Evolutionary conservation across 129 eudicot genomes (phyloP).

Genomic region (Ambrosia artemisiifolia): DNA sequence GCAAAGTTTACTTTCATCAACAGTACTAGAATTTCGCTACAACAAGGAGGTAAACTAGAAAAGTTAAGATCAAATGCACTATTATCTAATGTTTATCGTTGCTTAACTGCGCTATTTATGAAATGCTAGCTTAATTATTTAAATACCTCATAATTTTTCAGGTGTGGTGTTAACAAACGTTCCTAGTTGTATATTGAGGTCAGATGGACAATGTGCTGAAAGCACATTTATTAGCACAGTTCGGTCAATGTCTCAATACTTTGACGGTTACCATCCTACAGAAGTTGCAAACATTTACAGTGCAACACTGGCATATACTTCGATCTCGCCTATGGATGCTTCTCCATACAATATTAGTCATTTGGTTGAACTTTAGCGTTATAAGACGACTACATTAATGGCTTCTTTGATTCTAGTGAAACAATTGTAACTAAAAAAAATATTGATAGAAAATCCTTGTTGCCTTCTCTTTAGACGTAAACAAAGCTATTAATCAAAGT

Average conservation of each 20-base stretch:
- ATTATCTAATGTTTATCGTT: neutral
- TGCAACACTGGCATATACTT: slow-evolving; percentile 16
- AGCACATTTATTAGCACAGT: neutral
- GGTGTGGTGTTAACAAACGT: slow-evolving; percentile 14
- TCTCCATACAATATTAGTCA: slow-evolving; percentile 34
- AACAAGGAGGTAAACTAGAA: slow-evolving; percentile 14
- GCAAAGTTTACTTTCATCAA: slow-evolving; percentile 40
- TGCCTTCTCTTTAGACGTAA: neutral
- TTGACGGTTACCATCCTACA: slow-evolving; percentile 37
- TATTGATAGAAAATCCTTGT: neutral
- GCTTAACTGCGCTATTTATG: neutral
- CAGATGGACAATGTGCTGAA: slow-evolving; percentile 25
- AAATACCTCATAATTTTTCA: neutral
- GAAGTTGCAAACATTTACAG: slow-evolving; percentile 6
- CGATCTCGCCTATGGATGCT: slow-evolving; percentile 32
- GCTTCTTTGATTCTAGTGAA: neutral
- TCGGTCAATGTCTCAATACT: slow-evolving; percentile 18
- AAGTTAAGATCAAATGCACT: neutral
- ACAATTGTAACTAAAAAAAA: neutral
- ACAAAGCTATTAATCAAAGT: no score
- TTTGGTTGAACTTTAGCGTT: slow-evolving; percentile 18
- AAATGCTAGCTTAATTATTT: neutral
- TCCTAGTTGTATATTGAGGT: slow-evolving; percentile 28
- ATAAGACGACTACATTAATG: neutral
- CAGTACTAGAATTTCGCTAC: slow-evolving; percentile 17